phyloP scores from a whole-genome alignment of 257 asterid genomes.

The Eustoma russellianum region DNA sequence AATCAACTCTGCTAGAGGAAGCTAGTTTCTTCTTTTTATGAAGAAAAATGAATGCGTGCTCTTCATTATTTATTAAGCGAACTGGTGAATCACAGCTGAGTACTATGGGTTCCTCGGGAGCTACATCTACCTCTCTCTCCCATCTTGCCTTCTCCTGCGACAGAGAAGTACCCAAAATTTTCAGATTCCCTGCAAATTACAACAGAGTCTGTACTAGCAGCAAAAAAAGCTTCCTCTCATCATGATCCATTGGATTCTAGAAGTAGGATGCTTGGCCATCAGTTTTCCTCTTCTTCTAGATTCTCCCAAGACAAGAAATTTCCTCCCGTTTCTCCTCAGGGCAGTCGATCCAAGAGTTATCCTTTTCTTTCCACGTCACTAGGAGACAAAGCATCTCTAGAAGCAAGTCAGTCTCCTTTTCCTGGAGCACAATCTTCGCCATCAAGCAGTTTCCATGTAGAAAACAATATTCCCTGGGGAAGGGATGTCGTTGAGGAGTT shows the following conservation, averaged over 20 bases:
- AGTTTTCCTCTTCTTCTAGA: conserved; percentile 35
- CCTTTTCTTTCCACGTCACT: conserved; percentile 32
- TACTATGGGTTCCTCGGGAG: conserved; percentile 38
- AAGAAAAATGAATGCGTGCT: conserved; percentile 34
- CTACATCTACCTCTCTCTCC: conserved; percentile 34
- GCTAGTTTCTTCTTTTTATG: conserved; percentile 20
- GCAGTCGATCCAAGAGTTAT: conserved; percentile 11
- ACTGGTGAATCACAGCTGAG: conserved; percentile 25
- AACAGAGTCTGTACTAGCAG: conserved; percentile 31
- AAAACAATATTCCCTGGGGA: conserved; percentile 28
- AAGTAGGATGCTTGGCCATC: conserved; percentile 30
- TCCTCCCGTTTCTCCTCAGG: conserved; percentile 32
- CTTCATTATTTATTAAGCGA: conserved; percentile 45
- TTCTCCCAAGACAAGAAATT: conserved; percentile 19
- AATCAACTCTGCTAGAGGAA: no score
- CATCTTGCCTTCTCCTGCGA: conserved; percentile 31
- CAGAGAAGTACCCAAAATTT: conserved; percentile 37
- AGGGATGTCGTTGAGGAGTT: conserved; percentile 27
- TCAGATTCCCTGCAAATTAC: conserved; percentile 45
- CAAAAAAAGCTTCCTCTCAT: conserved; percentile 20
- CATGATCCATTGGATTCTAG: conserved; percentile 23
- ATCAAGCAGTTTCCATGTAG: conserved; percentile 19
- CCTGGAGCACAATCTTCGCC: conserved; percentile 18
- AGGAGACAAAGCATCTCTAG: conserved; percentile 19
- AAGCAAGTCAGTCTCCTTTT: conserved; percentile 19